Base-by-base conservation (phyloP, 208 protist species). In the Trypanosoma cruzi region DNA sequence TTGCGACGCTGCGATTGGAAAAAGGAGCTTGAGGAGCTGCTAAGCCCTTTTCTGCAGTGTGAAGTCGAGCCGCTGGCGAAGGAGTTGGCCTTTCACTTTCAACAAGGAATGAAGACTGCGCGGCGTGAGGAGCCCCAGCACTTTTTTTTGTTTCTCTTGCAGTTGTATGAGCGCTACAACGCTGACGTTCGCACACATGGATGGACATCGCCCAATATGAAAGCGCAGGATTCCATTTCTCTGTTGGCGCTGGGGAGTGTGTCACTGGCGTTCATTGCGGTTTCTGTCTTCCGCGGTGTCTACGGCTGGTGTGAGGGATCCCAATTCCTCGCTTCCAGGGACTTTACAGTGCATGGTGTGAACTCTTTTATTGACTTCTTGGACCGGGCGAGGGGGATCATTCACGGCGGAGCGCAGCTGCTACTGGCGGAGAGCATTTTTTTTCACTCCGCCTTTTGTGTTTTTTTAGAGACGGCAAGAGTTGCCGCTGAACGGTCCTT, bases 71-170 rank as follows among this genome's bases (percentile, higher is more conserved):
- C 77, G 20, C 78, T 86, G 37, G 82, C 82, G 64, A 83, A 72
- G 60, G 81, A 89, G 67, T 69, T 95, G 63, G 71, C 68, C 49
- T 95, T 80, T 66, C 89, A 95, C 65, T 95, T 95, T 64, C 49
- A 60, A 32, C 29, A 62, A 0, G 83, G 85, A 8, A 64, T 61
- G 18, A 71, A 65, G 16, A 92, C 89, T 26, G 82, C 81, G 2
- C 62, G 69, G 34, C 56, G 73, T 13, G 67, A 81, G 26, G 76
- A 90, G 37, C 82, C 89, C 13, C 89, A 91, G 42, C 83, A 91
- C 67, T 90, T 92, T 63, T 95, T 95, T 65, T 62, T 73, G 11
- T 95, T 90, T 61, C 66, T 95, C 14, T 29, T 59, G 5, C 76
- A 84, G 10, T 55, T 83, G 49, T 74, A 82, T 49, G 60, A 62